Evolutionary conservation across 2,329 filamentous ascomycete genomes (phyloP).

Genomic region (Monilinia fructicola): DNA sequence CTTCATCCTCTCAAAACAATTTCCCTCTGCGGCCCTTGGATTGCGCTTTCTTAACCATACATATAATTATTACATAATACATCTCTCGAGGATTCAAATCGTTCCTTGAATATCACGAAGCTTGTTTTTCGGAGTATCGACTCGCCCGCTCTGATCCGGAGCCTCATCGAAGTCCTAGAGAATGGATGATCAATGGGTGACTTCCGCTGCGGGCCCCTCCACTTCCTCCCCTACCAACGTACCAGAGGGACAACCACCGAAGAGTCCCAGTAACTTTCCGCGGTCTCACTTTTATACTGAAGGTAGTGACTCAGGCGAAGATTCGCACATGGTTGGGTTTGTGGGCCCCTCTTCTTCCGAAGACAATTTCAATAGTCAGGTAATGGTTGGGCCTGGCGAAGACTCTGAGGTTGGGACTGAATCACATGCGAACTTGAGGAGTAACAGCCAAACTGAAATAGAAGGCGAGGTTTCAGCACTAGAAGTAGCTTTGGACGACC

Average conservation of each 20-base stretch:
- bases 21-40: not conserved
- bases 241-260: conserved; percentile 7
- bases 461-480: not conserved
- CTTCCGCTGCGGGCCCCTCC: conserved; percentile 9
- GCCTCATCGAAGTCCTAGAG: not conserved
- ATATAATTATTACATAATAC: conserved; percentile 10
- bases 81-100: conserved; percentile 5
- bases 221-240: not conserved
- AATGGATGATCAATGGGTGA: conserved; percentile 18
- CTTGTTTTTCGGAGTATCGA: not conserved
- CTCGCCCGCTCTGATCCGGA: not conserved
- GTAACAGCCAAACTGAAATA: not conserved
- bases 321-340: conserved; percentile 21
- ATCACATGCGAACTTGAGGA: not conserved
- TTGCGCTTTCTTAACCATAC: not conserved
- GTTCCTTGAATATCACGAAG: not conserved
- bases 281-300: conserved; percentile 22
- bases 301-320: conserved; percentile 21
- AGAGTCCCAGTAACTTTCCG: conserved; percentile 21
- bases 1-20: no score
- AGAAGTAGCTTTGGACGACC: conserved; percentile 17
- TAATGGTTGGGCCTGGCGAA: conserved; percentile 16
- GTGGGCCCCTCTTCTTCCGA: conserved; percentile 24
- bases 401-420: conserved; percentile 16
- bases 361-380: conserved; percentile 22